Evolutionary conservation across 768 basidiomycete genomes (phyloP).

Genomic region (Tylopilus sp.): DNA sequence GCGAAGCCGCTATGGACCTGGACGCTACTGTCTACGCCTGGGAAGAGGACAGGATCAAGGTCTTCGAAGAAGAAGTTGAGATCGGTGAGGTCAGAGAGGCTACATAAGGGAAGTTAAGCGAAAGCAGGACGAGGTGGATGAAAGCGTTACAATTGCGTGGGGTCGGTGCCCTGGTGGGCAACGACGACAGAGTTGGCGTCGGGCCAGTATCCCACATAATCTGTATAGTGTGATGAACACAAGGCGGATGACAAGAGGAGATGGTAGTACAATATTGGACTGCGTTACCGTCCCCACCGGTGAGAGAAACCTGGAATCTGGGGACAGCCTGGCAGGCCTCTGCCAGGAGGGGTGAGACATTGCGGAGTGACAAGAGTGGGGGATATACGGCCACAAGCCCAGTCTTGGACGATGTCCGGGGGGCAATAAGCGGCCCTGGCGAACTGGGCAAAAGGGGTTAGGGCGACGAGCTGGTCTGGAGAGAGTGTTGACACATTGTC

Average conservation of each 20-base stretch:
- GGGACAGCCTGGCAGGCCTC: constrained; percentile 40
- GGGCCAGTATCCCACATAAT: constrained; percentile 57
- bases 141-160: constrained; percentile 44
- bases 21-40: constrained; percentile 44
- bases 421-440: constrained; percentile 55
- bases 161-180: constrained; percentile 60
- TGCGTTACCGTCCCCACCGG: constrained; percentile 49
- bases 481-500: constrained; percentile 24
- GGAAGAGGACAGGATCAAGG: constrained; percentile 50
- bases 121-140: background rate
- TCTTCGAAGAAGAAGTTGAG: constrained; percentile 36
- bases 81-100: constrained; percentile 52
- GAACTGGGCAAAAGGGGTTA: constrained; percentile 48
- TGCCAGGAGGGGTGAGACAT: constrained; percentile 7
- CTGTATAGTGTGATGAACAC: constrained; percentile 30
- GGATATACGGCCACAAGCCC: constrained; percentile 43
- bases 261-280: constrained; percentile 44
- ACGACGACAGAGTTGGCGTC: constrained; percentile 51
- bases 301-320: constrained; percentile 32
- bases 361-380: background rate
- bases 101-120: constrained; percentile 20
- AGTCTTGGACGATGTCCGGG: constrained; percentile 33
- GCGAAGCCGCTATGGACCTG: constrained; percentile 54
- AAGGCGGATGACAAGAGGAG: background rate
- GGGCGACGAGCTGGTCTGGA: constrained; percentile 31